Evolutionary conservation across 192 early-diverging fungal genomes (phyloP).

Genomic region (Geosiphon pyriformis): DNA sequence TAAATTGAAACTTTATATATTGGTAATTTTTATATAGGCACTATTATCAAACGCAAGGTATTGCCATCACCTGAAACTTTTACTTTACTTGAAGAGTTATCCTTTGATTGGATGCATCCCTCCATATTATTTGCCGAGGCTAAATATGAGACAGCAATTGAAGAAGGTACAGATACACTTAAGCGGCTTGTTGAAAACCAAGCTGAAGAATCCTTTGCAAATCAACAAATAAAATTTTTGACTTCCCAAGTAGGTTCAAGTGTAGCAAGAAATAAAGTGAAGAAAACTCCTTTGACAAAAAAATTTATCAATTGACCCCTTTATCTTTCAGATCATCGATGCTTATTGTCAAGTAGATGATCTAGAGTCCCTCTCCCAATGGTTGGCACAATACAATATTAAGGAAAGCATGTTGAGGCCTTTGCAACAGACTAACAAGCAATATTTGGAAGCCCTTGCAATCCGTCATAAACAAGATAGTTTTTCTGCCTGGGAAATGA

Average conservation of each 20-base stretch:
- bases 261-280: not conserved
- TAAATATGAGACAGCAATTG: slow-evolving; percentile 11
- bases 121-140: slow-evolving; percentile 11
- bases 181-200: not conserved
- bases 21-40: no score
- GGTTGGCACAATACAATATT: not conserved
- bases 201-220: not conserved
- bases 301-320: not conserved
- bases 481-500: slow-evolving; percentile 9
- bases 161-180: slow-evolving; percentile 6
- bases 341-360: slow-evolving; percentile 17
- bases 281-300: not conserved
- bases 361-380: slow-evolving; percentile 13
- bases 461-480: not conserved
- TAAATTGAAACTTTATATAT: no score
- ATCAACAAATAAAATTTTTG: slow-evolving; percentile 12
- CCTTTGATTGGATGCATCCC: slow-evolving; percentile 12
- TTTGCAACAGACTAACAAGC: slow-evolving; percentile 2
- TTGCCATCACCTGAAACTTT: no score
- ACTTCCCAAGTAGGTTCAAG: slow-evolving; percentile 6
- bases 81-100: not conserved
- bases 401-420: not conserved
- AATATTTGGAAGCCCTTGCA: slow-evolving; percentile 7
- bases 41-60: no score
- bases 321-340: slow-evolving; percentile 13